A percentile compares a stretch with the other conserved stretches of the same genome.
These are phyloP conservation scores for Globisporangium splendens DNA, from an alignment of 352 stramenopile species.

Conservation along the genomic window DNA sequence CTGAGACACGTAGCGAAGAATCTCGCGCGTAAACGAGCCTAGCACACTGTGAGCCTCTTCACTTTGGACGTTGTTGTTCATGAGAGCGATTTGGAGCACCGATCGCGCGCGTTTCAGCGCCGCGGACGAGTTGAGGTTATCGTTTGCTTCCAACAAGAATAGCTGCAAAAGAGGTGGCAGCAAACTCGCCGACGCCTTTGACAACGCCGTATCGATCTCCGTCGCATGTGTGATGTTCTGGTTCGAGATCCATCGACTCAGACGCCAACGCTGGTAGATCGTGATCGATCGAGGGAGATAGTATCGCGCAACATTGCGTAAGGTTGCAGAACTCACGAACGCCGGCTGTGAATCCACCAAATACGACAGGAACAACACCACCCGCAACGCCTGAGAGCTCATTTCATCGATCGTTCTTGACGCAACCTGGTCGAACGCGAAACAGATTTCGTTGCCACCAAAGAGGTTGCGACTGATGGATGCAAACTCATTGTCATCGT, in stretches of 20 bases:
- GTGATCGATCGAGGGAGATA: constrained; percentile 60
- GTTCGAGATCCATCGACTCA: constrained; percentile 57
- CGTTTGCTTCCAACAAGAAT: constrained; percentile 60
- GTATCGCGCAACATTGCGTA: constrained; percentile 40
- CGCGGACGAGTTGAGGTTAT: constrained; percentile 38
- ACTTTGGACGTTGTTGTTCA: constrained; percentile 37
- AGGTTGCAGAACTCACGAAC: constrained; percentile 38
- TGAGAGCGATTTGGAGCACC: constrained; percentile 32
- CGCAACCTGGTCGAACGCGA: constrained; percentile 58
- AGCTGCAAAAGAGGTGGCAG: constrained; percentile 59
- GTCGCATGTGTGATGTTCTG: constrained; percentile 53
- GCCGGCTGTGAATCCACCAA: constrained; percentile 51
- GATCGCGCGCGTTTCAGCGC: constrained; percentile 52
- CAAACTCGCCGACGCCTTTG: constrained; percentile 45
- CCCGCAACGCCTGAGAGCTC: constrained; percentile 52
- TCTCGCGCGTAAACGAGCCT: constrained; percentile 48
- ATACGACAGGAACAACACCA: constrained; percentile 65
- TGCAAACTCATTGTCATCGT: constrained; percentile 11
- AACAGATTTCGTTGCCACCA: constrained; percentile 47
- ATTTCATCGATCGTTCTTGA: constrained; percentile 61
- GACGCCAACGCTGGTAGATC: constrained; percentile 67
- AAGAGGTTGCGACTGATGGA: constrained; percentile 29
- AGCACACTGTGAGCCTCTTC: constrained; percentile 57
- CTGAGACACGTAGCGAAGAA: constrained; percentile 51
- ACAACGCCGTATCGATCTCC: constrained; percentile 33